These are phyloP conservation scores for Leucocoprinus sp. DNA, from an alignment of 768 basidiomycete species.

Conservation along the genomic window DNA sequence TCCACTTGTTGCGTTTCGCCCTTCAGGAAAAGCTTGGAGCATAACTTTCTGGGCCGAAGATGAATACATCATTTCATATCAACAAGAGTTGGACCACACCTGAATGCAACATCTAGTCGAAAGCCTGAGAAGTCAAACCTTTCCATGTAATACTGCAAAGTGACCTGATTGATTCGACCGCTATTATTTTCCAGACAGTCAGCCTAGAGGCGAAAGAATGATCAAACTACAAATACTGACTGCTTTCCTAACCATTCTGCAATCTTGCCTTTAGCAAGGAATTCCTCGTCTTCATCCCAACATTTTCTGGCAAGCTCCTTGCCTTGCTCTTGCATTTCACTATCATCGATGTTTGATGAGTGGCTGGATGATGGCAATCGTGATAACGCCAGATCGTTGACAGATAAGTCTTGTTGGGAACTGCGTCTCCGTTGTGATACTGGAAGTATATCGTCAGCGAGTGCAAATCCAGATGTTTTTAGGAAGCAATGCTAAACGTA, in stretches of 20 bases:
- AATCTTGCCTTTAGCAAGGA: slow-evolving; percentile 83
- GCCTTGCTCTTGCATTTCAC: slow-evolving; percentile 55
- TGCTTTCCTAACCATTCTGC: slow-evolving; percentile 92
- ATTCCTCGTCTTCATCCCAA: slow-evolving; percentile 81
- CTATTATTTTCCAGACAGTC: slow-evolving; percentile 30
- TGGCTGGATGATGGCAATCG: slow-evolving; percentile 39
- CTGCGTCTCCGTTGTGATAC: slow-evolving; percentile 18
- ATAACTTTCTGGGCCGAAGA: slow-evolving; percentile 56
- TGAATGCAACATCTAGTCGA: slow-evolving; percentile 83
- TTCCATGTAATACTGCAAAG: slow-evolving; percentile 75
- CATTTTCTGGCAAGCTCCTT: slow-evolving; percentile 70
- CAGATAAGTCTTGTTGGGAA: slow-evolving; percentile 50
- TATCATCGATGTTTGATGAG: slow-evolving; percentile 37
- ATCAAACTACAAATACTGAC: slow-evolving; percentile 45
- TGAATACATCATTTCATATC: neutral
- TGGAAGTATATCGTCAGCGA: slow-evolving; percentile 6
- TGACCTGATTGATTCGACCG: slow-evolving; percentile 63
- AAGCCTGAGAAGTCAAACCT: slow-evolving; percentile 82
- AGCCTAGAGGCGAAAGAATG: neutral
- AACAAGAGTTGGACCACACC: slow-evolving; percentile 34
- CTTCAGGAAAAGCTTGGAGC: slow-evolving; percentile 87
- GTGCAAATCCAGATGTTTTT: slow-evolving; percentile 1
- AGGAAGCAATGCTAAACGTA: slow-evolving; percentile 24
- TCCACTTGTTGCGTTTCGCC: slow-evolving; percentile 98
- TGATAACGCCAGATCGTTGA: slow-evolving; percentile 39